Base-by-base conservation (phyloP, 2,329 filamentous ascomycete genomes). In the Epichloe festucae region DNA sequence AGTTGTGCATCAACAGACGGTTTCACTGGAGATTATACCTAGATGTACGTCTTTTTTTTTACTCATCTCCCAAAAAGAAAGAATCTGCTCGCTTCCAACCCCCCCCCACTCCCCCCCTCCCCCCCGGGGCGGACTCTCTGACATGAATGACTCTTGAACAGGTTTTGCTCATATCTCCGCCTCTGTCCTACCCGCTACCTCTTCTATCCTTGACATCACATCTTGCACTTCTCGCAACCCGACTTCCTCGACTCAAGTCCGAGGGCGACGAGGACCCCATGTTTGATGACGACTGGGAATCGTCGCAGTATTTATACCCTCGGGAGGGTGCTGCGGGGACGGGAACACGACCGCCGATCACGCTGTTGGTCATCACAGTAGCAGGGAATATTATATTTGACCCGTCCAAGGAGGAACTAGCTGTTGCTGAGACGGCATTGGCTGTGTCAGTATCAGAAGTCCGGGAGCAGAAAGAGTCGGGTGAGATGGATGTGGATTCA, bases 1-100 rank as follows among this genome's bases (percentile, higher is more conserved):
- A 84, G 62, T 68, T 98, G 63, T 85, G 83, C 68, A 96, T 98
- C 66, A 97, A 96, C 70, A 72, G 76, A 53, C 79, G 90, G 44
- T 98, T 91, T 75, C 91, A 97, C 74, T 98, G 93, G 93, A 88
- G 90, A 70, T 68, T 98, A 52, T 97, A 91, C 69, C 78, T 98
- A 56, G 93, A 98, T 70, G 90, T 96, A 67, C 63, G 87, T 75
- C 10, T 31, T 35, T 35, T 27, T 31, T 35, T 35, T 27, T 12
- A 41, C 52, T 31, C 51, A 52, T 17, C 17, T 38, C 7, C 51
- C 51, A 11, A 31, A 8, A 31, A 10, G 27, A 3, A 10, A 31
- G 27, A 31, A 10, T 48, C n/a, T 43, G 21, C 10, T 49, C 12
- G 8, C 34, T 49, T 23, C 15, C 3, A 17, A 17, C 35, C 21